Evolutionary conservation across 768 basidiomycete species (phyloP).

Genomic region (Termitomyces heimii): DNA sequence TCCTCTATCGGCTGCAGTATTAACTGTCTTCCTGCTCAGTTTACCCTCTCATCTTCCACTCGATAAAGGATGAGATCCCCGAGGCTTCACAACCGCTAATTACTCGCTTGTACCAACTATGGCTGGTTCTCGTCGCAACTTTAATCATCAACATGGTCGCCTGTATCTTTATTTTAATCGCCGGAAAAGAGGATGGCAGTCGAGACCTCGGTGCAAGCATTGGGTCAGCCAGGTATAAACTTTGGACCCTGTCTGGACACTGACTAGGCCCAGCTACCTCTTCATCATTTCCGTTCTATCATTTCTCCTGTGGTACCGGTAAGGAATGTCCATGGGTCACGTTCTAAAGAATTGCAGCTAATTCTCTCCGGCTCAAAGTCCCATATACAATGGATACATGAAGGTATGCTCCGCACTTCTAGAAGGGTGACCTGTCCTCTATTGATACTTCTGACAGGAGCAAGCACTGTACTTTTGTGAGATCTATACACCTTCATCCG

Average conservation of each 20-base stretch:
- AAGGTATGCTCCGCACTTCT: conserved; percentile 51
- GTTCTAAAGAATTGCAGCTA: not conserved
- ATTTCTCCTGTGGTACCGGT: conserved; percentile 96
- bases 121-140: conserved; percentile 83
- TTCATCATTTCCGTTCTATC: conserved; percentile 72
- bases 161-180: conserved; percentile 78
- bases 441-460: conserved; percentile 47
- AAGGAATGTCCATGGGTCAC: conserved; percentile 19
- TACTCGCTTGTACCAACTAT: conserved; percentile 85
- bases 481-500: conserved; percentile 24
- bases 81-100: conserved; percentile 74
- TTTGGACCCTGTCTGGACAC: conserved; percentile 13
- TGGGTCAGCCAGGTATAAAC: conserved; percentile 44
- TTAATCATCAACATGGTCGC: conserved; percentile 87
- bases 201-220: conserved; percentile 80
- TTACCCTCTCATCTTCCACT: conserved; percentile 92
- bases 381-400: conserved; percentile 97
- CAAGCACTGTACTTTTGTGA: conserved; percentile 91
- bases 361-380: conserved; percentile 39
- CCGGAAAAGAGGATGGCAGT: conserved; percentile 70
- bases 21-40: conserved; percentile 40
- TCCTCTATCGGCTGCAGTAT: conserved; percentile 7
- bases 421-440: conserved; percentile 8
- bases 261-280: conserved; percentile 53
- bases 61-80: conserved; percentile 87